These are phyloP conservation scores for Arxiozyma slooffiae DNA, from an alignment of 1,139 yeast species.

Conservation along the genomic window DNA sequence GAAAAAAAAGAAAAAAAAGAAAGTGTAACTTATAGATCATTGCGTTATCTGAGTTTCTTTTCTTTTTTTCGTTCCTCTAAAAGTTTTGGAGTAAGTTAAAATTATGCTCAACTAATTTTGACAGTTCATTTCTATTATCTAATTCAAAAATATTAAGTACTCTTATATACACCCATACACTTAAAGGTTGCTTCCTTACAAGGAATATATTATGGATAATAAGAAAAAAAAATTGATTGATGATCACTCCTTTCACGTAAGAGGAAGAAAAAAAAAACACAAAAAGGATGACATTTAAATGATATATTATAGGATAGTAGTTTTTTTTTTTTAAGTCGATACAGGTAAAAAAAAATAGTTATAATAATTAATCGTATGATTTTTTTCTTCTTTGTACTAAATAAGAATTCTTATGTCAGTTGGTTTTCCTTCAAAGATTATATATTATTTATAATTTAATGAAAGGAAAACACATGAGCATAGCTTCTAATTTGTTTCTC, in stretches of 20 bases:
- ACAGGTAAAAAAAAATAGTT: neutral
- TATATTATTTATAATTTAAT: neutral
- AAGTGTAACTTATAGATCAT: neutral
- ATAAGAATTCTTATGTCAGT: neutral
- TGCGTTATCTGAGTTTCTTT: neutral
- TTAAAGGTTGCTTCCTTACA: neutral
- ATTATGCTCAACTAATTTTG: neutral
- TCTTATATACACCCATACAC: slow-evolving; percentile 3
- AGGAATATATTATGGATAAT: neutral
- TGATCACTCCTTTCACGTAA: neutral
- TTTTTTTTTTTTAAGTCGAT: neutral
- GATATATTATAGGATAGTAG: neutral
- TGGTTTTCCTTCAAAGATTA: neutral
- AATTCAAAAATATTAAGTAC: neutral
- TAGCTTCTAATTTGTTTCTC: neutral
- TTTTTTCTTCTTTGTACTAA: neutral
- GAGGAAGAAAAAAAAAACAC: neutral
- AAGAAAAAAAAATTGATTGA: neutral
- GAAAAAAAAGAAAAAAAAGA: too few species aligned
- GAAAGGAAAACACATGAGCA: neutral
- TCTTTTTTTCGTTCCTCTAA: too few species aligned
- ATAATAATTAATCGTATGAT: neutral
- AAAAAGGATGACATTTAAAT: neutral
- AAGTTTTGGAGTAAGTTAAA: neutral
- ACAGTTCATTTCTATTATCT: neutral